A percentile compares a stretch with the other conserved stretches of the same genome.
Conservation (phyloP, 768 basidiomycete genomes). For the Kwoniella newhampshirensis region DNA sequence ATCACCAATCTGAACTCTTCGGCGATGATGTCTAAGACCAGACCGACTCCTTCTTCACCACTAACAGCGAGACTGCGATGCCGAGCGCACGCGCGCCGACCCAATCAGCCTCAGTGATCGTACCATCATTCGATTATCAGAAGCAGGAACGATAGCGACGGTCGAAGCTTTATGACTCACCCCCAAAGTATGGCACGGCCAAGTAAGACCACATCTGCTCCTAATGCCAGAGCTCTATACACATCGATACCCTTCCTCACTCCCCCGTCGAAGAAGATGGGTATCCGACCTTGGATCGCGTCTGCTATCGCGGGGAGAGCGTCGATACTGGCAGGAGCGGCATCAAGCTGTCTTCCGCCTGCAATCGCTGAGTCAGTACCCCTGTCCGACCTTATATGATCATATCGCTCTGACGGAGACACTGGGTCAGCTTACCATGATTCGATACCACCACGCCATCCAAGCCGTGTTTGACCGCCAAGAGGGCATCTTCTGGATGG, state of each 20-base stretch:
- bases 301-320: constrained; percentile 69
- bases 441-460: constrained; percentile 42
- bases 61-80: constrained; percentile 57
- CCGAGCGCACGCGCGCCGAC: too few species aligned
- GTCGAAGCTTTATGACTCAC: too few species aligned
- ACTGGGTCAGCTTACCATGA: constrained; percentile 29
- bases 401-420: too few species aligned
- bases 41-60: constrained; percentile 72
- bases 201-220: constrained; percentile 76
- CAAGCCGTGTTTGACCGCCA: constrained; percentile 30
- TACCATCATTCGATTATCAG: too few species aligned
- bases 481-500: constrained; percentile 27
- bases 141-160: too few species aligned
- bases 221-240: constrained; percentile 73
- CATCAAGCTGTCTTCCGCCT: constrained; percentile 66
- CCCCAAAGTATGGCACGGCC: constrained; percentile 65
- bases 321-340: constrained; percentile 69
- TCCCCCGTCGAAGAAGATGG: constrained; percentile 63
- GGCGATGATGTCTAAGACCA: constrained; percentile 59
- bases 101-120: too few species aligned
- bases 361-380: background rate
- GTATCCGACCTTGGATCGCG: constrained; percentile 13
- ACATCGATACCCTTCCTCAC: constrained; percentile 75
- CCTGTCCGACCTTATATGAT: too few species aligned
- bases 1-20: constrained; percentile 12